Conservation (phyloP, 2,329 filamentous ascomycete genomes). For the Lachnellula willkommii region DNA sequence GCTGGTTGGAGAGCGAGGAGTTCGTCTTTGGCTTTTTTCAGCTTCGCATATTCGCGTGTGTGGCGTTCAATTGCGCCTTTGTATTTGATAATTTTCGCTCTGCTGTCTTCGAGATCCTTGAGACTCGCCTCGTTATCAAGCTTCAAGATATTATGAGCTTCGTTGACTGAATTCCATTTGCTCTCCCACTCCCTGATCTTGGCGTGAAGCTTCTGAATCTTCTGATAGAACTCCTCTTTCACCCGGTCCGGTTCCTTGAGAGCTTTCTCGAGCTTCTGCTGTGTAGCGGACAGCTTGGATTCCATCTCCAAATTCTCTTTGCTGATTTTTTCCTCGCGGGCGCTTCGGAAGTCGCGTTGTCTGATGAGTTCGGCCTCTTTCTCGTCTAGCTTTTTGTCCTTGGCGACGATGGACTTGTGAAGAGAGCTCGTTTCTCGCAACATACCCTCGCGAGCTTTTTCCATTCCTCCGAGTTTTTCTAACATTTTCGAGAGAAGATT, state of each 20-base stretch:
- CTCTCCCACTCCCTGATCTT: neutral
- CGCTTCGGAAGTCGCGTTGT: neutral
- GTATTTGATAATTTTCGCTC: neutral
- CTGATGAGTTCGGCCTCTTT: neutral
- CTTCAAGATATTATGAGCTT: neutral
- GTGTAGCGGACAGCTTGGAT: neutral
- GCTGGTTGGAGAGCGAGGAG: neutral
- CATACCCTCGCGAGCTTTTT: neutral
- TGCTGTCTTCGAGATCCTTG: neutral
- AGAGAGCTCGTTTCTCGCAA: neutral
- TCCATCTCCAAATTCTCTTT: neutral
- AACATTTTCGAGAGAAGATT: too few species aligned
- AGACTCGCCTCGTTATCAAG: conserved; percentile 1
- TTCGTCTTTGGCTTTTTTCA: neutral
- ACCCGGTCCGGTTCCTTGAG: neutral
- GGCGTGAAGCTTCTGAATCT: neutral
- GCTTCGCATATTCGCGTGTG: neutral
- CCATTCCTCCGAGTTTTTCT: neutral
- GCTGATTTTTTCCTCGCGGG: conserved; percentile 3
- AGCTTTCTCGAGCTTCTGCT: neutral
- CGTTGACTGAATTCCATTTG: neutral
- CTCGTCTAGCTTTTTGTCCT: neutral
- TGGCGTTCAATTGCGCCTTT: neutral
- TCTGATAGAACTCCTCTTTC: neutral
- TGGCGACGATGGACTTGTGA: neutral